These are phyloP conservation scores for Coemansia sp. DNA, from an alignment of 192 early-diverging fungal genomes.

Conservation along the genomic window DNA sequence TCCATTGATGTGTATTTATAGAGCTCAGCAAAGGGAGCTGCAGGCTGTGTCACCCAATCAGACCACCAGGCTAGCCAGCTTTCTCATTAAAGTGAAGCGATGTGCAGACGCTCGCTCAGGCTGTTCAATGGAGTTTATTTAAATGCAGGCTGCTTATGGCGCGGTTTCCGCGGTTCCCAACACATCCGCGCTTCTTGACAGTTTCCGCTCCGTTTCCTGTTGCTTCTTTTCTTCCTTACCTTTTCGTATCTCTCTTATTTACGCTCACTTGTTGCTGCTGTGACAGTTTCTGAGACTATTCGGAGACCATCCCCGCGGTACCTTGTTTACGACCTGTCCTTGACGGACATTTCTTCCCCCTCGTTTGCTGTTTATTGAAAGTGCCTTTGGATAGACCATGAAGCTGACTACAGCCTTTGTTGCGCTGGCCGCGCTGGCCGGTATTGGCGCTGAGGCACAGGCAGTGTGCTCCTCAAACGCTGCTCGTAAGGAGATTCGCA, in stretches of 20 bases:
- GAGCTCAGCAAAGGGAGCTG: neutral
- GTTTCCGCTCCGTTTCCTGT: slow-evolving; percentile 8
- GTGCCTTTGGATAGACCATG: slow-evolving; percentile 21
- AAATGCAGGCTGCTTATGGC: neutral
- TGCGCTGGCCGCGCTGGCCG: slow-evolving; percentile 34
- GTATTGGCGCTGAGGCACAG: slow-evolving; percentile 36
- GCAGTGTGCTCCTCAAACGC: slow-evolving; percentile 19
- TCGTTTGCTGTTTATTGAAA: neutral
- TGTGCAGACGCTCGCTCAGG: neutral
- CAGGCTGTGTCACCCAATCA: slow-evolving; percentile 5
- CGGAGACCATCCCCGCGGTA: slow-evolving; percentile 1
- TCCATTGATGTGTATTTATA: slow-evolving; percentile 7
- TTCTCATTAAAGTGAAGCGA: slow-evolving; percentile 8
- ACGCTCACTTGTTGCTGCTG: slow-evolving; percentile 7
- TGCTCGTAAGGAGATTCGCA: slow-evolving; percentile 53
- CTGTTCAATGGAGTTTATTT: neutral
- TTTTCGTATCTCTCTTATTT: slow-evolving; percentile 1
- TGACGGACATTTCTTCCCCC: slow-evolving; percentile 4
- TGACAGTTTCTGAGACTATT: neutral
- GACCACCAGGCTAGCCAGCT: slow-evolving; percentile 2
- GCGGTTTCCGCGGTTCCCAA: no score
- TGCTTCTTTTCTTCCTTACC: slow-evolving; percentile 5
- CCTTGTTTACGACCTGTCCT: slow-evolving; percentile 13
- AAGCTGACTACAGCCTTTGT: slow-evolving; percentile 46
- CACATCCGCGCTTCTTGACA: slow-evolving; percentile 4